These are phyloP conservation scores for Aquanectria penicillioides DNA, from an alignment of 2,329 filamentous ascomycete species.

Conservation along the genomic window DNA sequence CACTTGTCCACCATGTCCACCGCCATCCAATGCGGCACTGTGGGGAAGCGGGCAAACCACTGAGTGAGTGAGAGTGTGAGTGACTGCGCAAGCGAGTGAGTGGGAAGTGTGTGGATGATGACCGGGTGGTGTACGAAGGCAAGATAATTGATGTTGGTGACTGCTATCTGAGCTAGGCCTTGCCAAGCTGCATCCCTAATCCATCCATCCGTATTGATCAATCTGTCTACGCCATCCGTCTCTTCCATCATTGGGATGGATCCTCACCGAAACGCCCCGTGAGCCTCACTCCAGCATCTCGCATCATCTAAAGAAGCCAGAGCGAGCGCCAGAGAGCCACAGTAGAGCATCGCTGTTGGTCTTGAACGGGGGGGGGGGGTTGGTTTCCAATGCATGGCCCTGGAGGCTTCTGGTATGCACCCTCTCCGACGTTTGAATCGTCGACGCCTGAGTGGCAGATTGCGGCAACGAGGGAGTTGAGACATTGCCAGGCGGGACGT, in stretches of 20 bases:
- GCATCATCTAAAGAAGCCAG: not conserved
- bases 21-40: constrained; percentile 21
- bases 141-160: not conserved
- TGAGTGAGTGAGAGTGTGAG: constrained; percentile 17
- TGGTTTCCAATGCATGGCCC: not conserved
- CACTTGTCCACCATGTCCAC: constrained; percentile 32
- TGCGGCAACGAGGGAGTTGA: constrained; percentile 38
- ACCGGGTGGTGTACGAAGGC: too few species aligned
- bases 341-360: too few species aligned
- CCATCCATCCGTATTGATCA: constrained; percentile 13
- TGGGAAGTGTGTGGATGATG: not conserved
- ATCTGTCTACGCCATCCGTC: constrained; percentile 8
- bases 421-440: constrained; percentile 4
- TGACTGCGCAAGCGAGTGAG: constrained; percentile 27
- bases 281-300: constrained; percentile 12
- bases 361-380: not conserved
- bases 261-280: not conserved
- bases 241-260: constrained; percentile 1
- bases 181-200: not conserved
- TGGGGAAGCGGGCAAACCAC: not conserved
- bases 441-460: constrained; percentile 28
- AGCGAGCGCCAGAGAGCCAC: not conserved
- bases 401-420: constrained; percentile 9
- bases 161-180: constrained; percentile 1
- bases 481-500: constrained; percentile 34